Evolutionary conservation across 148 eudicot genomes (phyloP).

Genomic region (Camellia granthamiana): DNA sequence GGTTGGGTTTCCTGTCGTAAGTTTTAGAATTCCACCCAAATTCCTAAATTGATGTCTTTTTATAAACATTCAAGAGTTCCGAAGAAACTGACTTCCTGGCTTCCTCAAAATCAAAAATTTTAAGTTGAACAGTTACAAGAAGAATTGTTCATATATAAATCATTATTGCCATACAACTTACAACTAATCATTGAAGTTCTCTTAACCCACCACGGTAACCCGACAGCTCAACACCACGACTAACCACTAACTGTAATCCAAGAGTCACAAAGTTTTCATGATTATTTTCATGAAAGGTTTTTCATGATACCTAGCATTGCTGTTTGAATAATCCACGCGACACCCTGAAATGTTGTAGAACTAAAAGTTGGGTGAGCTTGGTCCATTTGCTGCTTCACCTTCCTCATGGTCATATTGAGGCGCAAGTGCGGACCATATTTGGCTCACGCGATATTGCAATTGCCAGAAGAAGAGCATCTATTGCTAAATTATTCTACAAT

Average conservation of each 20-base stretch:
- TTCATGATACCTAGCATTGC: no score
- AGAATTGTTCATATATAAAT: neutral
- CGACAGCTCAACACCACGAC: no score
- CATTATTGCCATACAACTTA: neutral
- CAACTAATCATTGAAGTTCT: no score
- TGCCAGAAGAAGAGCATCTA: no score
- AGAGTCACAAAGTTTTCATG: no score
- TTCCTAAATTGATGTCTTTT: neutral
- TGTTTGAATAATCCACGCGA: neutral
- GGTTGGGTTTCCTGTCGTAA: no score
- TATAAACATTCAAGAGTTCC: neutral
- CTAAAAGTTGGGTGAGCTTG: slow-evolving; percentile 12
- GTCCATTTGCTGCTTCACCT: slow-evolving; percentile 16
- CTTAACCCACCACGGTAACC: no score
- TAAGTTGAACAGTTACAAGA: neutral
- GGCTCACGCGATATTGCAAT: no score
- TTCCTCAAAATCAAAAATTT: neutral
- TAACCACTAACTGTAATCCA: no score
- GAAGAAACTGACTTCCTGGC: neutral
- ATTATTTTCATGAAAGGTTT: no score
- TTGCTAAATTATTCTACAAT: no score
- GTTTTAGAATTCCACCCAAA: neutral
- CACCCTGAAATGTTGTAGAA: slow-evolving; percentile 16
- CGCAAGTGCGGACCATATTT: no score
- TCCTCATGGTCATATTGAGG: slow-evolving; percentile 16